Evolutionary conservation across 2,329 filamentous ascomycete genomes (phyloP).

Genomic region (Fusarium newnesense): DNA sequence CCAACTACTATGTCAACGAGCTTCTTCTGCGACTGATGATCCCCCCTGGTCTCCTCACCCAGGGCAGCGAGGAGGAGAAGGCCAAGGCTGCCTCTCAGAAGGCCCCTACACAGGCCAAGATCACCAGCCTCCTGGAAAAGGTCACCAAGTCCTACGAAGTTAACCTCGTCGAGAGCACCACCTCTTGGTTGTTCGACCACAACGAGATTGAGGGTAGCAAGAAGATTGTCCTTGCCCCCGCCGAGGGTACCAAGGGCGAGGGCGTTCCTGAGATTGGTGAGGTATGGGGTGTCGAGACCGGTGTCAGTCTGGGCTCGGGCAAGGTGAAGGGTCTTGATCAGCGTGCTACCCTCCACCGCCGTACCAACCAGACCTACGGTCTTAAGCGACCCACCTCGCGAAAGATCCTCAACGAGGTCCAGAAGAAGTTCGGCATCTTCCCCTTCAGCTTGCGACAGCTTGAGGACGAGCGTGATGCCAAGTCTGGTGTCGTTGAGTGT

Average conservation of each 20-base stretch:
- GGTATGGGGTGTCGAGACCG: conserved; percentile 98
- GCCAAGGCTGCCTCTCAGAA: conserved; percentile 87
- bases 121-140: conserved; percentile 89
- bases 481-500: conserved; percentile 94
- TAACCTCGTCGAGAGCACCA: conserved; percentile 96
- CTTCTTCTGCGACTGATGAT: conserved; percentile 90
- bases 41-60: conserved; percentile 85
- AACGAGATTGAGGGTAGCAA: conserved; percentile 98
- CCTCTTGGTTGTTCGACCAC: conserved; percentile 94
- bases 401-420: conserved; percentile 91
- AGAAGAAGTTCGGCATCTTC: conserved; percentile 97
- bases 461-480: conserved; percentile 96
- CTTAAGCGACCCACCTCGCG: conserved; percentile 95
- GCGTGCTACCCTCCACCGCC: conserved; percentile 90
- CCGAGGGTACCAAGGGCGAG: conserved; percentile 90
- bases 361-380: conserved; percentile 89
- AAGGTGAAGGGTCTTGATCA: conserved; percentile 95
- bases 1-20: conserved; percentile 96
- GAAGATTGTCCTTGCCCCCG: conserved; percentile 93
- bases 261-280: conserved; percentile 89
- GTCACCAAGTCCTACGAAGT: conserved; percentile 90
- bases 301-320: conserved; percentile 87
- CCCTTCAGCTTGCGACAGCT: conserved; percentile 97
- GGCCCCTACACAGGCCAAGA: conserved; percentile 84
- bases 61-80: conserved; percentile 93